Conservation (phyloP, 1,284 basidiomycete genomes). For the Polyporus tsugae region DNA sequence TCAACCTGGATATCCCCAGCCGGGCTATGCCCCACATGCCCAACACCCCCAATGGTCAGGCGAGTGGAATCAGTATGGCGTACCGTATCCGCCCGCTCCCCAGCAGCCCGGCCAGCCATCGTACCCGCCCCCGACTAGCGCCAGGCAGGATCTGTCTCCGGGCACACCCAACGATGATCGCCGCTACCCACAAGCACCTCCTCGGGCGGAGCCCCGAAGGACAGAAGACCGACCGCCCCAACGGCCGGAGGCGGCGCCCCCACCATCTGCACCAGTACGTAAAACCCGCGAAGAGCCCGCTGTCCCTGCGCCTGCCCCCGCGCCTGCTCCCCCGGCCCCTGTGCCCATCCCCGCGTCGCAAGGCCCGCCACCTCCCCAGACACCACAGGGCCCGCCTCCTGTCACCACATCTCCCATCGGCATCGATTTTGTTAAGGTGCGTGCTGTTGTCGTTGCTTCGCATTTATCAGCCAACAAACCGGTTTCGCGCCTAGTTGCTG, state of each 20-base stretch:
- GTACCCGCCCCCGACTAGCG: constrained; percentile 17
- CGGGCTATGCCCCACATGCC: constrained; percentile 44
- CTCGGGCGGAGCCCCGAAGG: constrained; percentile 41
- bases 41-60: constrained; percentile 44
- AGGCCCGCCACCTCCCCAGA: constrained; percentile 25
- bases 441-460: constrained; percentile 28
- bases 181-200: constrained; percentile 34
- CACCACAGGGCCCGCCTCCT: constrained; percentile 28
- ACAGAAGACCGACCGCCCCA: constrained; percentile 37
- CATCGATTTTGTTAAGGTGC: constrained; percentile 64
- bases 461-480: not conserved
- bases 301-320: constrained; percentile 31
- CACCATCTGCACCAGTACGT: constrained; percentile 31
- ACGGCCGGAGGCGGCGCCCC: constrained; percentile 20
- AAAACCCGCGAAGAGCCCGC: constrained; percentile 37
- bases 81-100: constrained; percentile 29
- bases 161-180: constrained; percentile 33
- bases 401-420: constrained; percentile 29
- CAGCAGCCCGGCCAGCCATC: constrained; percentile 31
- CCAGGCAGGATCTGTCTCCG: constrained; percentile 41
- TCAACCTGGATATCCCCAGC: constrained; percentile 41
- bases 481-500: constrained; percentile 43
- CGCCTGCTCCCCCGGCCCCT: constrained; percentile 23
- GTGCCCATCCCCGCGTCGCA: constrained; percentile 26
- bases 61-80: constrained; percentile 31